phyloP scores from a whole-genome alignment of 352 stramenopile species.

The Phytophthora nicotianae region DNA sequence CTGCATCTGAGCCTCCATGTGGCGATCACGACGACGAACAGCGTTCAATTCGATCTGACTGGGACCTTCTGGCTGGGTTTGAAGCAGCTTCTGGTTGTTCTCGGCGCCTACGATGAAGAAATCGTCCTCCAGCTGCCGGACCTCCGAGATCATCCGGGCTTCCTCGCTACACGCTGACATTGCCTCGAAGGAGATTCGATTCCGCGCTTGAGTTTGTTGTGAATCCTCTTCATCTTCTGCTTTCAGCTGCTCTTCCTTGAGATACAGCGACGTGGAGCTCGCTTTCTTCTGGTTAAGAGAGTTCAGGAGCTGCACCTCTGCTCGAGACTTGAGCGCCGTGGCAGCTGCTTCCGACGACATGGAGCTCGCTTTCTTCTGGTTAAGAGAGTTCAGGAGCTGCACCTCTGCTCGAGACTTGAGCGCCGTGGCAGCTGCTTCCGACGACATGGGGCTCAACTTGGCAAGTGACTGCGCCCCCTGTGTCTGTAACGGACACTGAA shows the following conservation, averaged over 20 bases:
- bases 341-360: conserved; percentile 24
- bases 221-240: conserved; percentile 8
- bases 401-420: conserved; percentile 60
- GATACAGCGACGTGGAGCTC: conserved; percentile 44
- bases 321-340: conserved; percentile 52
- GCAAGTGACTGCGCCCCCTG: conserved; percentile 4
- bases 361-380: conserved; percentile 55
- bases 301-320: conserved; percentile 56
- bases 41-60: conserved; percentile 68
- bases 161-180: conserved; percentile 32
- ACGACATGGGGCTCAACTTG: conserved; percentile 15
- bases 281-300: conserved; percentile 59
- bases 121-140: conserved; percentile 61
- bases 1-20: conserved; percentile 54
- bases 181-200: conserved; percentile 27
- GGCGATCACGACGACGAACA: conserved; percentile 53
- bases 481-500: conserved; percentile 32
- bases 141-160: conserved; percentile 52
- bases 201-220: conserved; percentile 16
- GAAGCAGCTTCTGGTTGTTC: conserved; percentile 8
- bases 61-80: neutral
- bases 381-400: conserved; percentile 51
- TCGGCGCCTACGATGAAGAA: conserved; percentile 28
- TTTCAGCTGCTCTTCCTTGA: conserved; percentile 53
- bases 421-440: conserved; percentile 28